These are phyloP conservation scores for Myxozyma mucilagina DNA, from an alignment of 805 yeast species.

Conservation along the genomic window DNA sequence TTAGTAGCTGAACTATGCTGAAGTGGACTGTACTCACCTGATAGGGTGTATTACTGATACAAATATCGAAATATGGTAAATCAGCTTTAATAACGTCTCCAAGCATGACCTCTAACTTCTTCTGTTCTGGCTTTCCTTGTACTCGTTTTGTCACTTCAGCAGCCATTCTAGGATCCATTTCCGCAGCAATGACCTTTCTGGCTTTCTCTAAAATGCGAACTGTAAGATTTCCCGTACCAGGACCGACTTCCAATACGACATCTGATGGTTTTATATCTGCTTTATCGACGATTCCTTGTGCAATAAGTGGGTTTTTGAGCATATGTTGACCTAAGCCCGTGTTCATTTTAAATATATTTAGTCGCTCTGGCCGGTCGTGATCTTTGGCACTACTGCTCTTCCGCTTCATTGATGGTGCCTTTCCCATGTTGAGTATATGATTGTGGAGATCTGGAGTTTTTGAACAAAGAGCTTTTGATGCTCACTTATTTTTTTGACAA, in stretches of 20 bases:
- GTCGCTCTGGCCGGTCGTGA: constrained; percentile 9
- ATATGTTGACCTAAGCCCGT: constrained; percentile 97
- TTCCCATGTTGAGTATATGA: constrained; percentile 26
- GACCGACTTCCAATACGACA: constrained; percentile 93
- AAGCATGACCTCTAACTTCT: constrained; percentile 83
- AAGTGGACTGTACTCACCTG: constrained; percentile 47
- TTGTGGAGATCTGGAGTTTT: not conserved
- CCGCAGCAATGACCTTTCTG: constrained; percentile 90
- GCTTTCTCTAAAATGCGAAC: constrained; percentile 91
- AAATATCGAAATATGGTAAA: constrained; percentile 89
- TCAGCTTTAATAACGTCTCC: constrained; percentile 98
- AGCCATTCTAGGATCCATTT: constrained; percentile 99
- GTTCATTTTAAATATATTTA: constrained; percentile 79
- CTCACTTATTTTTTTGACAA: too few species aligned
- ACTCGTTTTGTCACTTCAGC: constrained; percentile 97
- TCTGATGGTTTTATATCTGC: constrained; percentile 92
- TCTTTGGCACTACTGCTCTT: constrained; percentile 47
- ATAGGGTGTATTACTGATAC: constrained; percentile 96
- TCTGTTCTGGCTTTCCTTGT: constrained; percentile 92
- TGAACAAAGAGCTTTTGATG: too few species aligned
- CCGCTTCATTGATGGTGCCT: constrained; percentile 15
- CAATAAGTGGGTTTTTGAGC: constrained; percentile 90
- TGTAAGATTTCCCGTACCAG: constrained; percentile 98
- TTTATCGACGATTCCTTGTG: constrained; percentile 97
- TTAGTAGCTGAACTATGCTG: not conserved